phyloP scores from a whole-genome alignment of 495 filamentous ascomycete genomes.

The Aspergillus coremiiformis region DNA sequence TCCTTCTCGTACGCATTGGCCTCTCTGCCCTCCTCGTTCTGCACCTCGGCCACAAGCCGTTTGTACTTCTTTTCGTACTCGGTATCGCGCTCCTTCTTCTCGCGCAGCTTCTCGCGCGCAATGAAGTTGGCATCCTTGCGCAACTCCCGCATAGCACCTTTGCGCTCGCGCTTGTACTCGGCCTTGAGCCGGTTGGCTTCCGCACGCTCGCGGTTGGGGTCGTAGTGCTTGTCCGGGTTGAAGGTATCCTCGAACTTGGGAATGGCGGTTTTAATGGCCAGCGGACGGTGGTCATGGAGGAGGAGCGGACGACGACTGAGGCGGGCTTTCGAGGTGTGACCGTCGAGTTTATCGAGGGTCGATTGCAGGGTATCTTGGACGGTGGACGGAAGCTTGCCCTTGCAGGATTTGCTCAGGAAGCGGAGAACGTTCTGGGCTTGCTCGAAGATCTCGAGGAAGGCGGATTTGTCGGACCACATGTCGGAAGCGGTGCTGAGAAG shows the following conservation, averaged over 20 bases:
- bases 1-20: constrained; percentile 83
- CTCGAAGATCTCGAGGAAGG: constrained; percentile 66
- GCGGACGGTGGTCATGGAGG: constrained; percentile 81
- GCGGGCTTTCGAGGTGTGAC: constrained; percentile 47
- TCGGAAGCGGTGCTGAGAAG: constrained; percentile 54
- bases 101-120: constrained; percentile 73
- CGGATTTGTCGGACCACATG: constrained; percentile 57
- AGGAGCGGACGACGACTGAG: constrained; percentile 66
- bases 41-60: constrained; percentile 85
- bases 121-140: constrained; percentile 91
- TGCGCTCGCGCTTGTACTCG: constrained; percentile 90
- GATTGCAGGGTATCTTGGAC: constrained; percentile 29
- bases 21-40: constrained; percentile 83
- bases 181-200: constrained; percentile 71
- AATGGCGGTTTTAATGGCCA: constrained; percentile 79
- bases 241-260: constrained; percentile 97
- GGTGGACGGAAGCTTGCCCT: constrained; percentile 40
- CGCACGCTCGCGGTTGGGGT: constrained; percentile 81
- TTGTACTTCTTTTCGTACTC: constrained; percentile 94
- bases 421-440: constrained; percentile 49
- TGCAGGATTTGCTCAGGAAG: constrained; percentile 47
- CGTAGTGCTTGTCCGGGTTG: constrained; percentile 92
- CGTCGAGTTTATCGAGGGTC: constrained; percentile 36
- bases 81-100: constrained; percentile 86
- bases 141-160: constrained; percentile 90